Base-by-base conservation (phyloP, 2,329 filamentous ascomycete species). In the Kalaharituber pfeilii region DNA sequence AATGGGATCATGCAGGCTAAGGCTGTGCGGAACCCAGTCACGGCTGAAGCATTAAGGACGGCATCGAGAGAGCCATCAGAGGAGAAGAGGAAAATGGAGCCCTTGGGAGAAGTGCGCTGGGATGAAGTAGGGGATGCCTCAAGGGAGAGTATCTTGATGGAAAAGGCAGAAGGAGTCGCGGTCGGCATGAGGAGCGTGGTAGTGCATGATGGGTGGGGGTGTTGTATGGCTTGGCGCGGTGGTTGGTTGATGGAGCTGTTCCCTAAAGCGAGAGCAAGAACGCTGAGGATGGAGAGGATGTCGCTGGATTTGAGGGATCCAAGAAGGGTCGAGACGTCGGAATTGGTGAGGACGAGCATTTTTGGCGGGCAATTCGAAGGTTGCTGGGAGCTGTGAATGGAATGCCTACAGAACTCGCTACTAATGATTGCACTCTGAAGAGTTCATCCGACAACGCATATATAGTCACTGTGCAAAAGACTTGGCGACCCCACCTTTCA, bases 1-100 rank as follows among this genome's bases (percentile, higher is more conserved):
- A 86, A 72, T 0, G 86, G 73, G 25, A 81, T 79, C 53, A 81
- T 77, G 3, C 81, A 82, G 1, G 79, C 79, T 9, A 89, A 71
- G 0, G 84, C 82, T 0, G 86, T 91, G 57, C 86, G 79, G 67
- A 89, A 91, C 2, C 82, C 84, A 0, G 86, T 91, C 28, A 89
- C 70, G 47, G 84, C 80, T 56, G 77, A 76, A 15, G 84, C 83
- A 62, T 86, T 82, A 33, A 91, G 69, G 54, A 89, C 73, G 3
- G 81, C 85, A 4, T 77, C 67, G 0, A 83, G 75, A 9, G 71
- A 68, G 42, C 84, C 84, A 22, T 74, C 70, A 1, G 76, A 73
- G 0, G 72, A 71, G 69, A 84, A 82, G 50, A 89, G 71, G 26
- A 82, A 84, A 51, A 89, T 72, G 6, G 81, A 78, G 18, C 83